A percentile compares a stretch with the other conserved stretches of the same genome.
Evolutionary conservation across 2,329 filamentous ascomycete species (phyloP).

Genomic region (Didymella pinodella): DNA sequence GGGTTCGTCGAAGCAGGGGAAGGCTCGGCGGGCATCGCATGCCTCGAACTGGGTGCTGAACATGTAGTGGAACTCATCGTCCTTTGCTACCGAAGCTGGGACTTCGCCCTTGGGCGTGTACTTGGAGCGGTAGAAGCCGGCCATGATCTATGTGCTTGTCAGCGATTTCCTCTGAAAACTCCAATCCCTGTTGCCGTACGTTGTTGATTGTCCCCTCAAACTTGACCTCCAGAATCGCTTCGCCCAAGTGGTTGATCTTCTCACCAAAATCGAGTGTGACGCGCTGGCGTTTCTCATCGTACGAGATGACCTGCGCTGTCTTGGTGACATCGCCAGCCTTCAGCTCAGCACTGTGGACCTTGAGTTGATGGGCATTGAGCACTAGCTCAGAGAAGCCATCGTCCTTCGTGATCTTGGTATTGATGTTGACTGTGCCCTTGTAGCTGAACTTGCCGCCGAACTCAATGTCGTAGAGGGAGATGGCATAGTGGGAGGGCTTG

Average conservation of each 20-base stretch:
- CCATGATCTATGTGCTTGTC: slow-evolving; percentile 64
- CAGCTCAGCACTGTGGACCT: slow-evolving; percentile 73
- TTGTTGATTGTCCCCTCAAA: slow-evolving; percentile 88
- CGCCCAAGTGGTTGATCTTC: slow-evolving; percentile 71
- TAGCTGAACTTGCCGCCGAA: slow-evolving; percentile 77
- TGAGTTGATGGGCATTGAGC: slow-evolving; percentile 85
- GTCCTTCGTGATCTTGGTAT: slow-evolving; percentile 73
- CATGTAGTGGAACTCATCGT: slow-evolving; percentile 69
- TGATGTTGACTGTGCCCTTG: slow-evolving; percentile 84
- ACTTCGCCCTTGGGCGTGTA: slow-evolving; percentile 83
- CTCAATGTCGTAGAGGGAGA: slow-evolving; percentile 83
- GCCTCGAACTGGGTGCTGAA: slow-evolving; percentile 98
- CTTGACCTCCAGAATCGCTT: slow-evolving; percentile 72
- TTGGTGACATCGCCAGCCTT: slow-evolving; percentile 64
- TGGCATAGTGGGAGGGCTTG: slow-evolving; percentile 84
- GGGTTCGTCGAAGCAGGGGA: slow-evolving; percentile 98
- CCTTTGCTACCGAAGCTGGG: slow-evolving; percentile 78
- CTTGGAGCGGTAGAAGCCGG: slow-evolving; percentile 91
- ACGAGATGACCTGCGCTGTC: slow-evolving; percentile 72
- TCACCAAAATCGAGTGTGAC: slow-evolving; percentile 79
- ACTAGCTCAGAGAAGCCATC: slow-evolving; percentile 73
- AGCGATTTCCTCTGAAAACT: background rate
- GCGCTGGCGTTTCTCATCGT: slow-evolving; percentile 85
- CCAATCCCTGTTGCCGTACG: slow-evolving; percentile 50
- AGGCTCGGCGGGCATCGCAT: slow-evolving; percentile 91